phyloP scores from a whole-genome alignment of 164 flowering plant genomes.

The Umbellularia californica region DNA sequence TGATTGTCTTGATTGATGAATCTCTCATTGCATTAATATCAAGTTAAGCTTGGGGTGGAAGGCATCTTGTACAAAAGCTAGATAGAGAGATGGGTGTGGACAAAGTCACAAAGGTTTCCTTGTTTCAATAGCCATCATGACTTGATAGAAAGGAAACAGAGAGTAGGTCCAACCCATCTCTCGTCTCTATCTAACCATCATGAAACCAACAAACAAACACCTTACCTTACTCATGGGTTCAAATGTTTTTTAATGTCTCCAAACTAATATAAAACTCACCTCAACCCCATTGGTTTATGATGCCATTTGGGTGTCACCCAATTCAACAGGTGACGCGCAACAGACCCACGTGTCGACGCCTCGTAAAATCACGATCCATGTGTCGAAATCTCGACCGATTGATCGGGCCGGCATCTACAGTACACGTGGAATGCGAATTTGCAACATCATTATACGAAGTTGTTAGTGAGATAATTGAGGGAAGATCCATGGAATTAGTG shows the following conservation, averaged over 20 bases:
- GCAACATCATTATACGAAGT: not conserved
- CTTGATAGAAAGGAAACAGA: constrained; percentile 15
- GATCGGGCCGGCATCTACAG: not conserved
- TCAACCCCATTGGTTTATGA: constrained; percentile 1
- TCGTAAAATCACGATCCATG: not conserved
- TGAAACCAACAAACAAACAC: constrained; percentile 13
- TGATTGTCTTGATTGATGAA: constrained; percentile 4
- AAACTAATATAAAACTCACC: not conserved
- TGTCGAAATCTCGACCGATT: not conserved
- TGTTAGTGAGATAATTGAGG: not conserved
- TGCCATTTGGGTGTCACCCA: constrained; percentile 2
- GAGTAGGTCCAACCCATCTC: constrained; percentile 20
- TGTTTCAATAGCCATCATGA: constrained; percentile 19
- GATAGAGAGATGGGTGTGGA: constrained; percentile 3
- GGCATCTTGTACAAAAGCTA: not conserved
- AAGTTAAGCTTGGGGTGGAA: constrained; percentile 1
- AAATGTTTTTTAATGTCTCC: constrained; percentile 1
- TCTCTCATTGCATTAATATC: not conserved
- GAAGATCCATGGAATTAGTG: not conserved
- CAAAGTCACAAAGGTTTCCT: no score
- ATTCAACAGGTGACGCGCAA: not conserved
- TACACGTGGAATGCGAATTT: not conserved
- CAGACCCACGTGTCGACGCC: not conserved
- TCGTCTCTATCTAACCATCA: constrained; percentile 14
- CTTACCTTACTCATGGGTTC: constrained; percentile 6